These are phyloP conservation scores for Salix brachista DNA, from an alignment of 345 rosid species.

Conservation along the genomic window DNA sequence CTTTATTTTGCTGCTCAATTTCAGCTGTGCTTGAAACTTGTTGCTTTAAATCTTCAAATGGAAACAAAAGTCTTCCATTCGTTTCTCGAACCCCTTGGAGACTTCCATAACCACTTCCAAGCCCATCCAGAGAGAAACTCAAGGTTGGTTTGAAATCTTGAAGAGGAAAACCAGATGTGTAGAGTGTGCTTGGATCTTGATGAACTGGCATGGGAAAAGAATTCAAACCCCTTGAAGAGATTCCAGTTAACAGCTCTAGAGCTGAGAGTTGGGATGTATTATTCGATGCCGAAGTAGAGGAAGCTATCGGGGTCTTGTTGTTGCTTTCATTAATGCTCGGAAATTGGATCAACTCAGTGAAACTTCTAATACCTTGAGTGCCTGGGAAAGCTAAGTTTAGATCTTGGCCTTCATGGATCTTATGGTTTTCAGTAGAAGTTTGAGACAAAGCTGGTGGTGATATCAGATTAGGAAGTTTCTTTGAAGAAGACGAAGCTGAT, in stretches of 20 bases:
- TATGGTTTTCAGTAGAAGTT: conserved; percentile 47
- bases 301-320: conserved; percentile 34
- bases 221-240: conserved; percentile 50
- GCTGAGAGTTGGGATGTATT: conserved; percentile 43
- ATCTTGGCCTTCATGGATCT: conserved; percentile 62
- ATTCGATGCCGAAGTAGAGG: conserved; percentile 15
- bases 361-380: conserved; percentile 44
- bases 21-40: conserved; percentile 52
- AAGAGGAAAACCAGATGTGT: conserved; percentile 55
- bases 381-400: conserved; percentile 67
- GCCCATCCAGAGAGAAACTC: conserved; percentile 75
- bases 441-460: conserved; percentile 36
- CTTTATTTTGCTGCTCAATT: conserved; percentile 47
- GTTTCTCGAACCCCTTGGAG: conserved; percentile 43
- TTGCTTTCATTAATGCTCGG: conserved; percentile 32
- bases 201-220: conserved; percentile 64
- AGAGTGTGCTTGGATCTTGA: conserved; percentile 52
- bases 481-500: conserved; percentile 43
- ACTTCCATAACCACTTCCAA: conserved; percentile 51
- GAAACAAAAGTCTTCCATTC: conserved; percentile 69
- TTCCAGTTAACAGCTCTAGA: conserved; percentile 72
- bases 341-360: conserved; percentile 61
- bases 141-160: conserved; percentile 78
- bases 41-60: conserved; percentile 91
- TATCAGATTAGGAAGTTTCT: conserved; percentile 60